Percentiles rank a stretch among this genome's conserved stretches.
Evolutionary conservation across 2,329 filamentous ascomycete species (phyloP).

Genomic region (Blastomyces percursus): DNA sequence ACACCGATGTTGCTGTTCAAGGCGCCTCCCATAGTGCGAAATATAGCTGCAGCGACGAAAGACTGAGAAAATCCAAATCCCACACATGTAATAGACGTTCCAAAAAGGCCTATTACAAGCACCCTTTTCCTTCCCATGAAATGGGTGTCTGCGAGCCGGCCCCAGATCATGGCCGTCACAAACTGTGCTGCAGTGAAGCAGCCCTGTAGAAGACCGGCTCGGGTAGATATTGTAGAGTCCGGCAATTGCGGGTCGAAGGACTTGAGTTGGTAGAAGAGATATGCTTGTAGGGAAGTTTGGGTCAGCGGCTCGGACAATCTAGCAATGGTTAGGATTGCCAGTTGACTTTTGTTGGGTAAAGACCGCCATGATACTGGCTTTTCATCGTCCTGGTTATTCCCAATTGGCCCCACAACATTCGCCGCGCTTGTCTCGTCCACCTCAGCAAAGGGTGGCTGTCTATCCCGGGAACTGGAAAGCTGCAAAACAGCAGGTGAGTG

Average conservation of each 20-base stretch:
- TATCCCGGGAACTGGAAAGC: background rate
- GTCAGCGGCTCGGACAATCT: slow-evolving; percentile 73
- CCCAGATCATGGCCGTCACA: slow-evolving; percentile 73
- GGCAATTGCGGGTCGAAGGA: slow-evolving; percentile 55
- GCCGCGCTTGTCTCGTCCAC: slow-evolving; percentile 16
- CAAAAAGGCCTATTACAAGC: slow-evolving; percentile 62
- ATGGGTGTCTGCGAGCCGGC: slow-evolving; percentile 55
- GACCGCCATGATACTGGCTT: slow-evolving; percentile 56
- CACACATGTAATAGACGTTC: slow-evolving; percentile 54
- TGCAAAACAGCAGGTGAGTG: background rate
- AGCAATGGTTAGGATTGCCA: slow-evolving; percentile 65
- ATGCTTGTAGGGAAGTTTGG: slow-evolving; percentile 65
- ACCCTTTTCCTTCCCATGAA: slow-evolving; percentile 64
- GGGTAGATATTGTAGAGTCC: slow-evolving; percentile 57
- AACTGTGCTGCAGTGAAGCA: slow-evolving; percentile 76
- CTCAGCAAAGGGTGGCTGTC: slow-evolving; percentile 18
- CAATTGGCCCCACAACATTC: slow-evolving; percentile 7
- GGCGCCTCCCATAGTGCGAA: slow-evolving; percentile 54
- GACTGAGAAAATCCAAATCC: slow-evolving; percentile 59
- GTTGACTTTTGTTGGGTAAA: slow-evolving; percentile 64
- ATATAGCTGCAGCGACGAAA: slow-evolving; percentile 53
- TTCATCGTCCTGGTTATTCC: slow-evolving; percentile 17
- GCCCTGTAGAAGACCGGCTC: slow-evolving; percentile 66
- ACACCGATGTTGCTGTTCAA: slow-evolving; percentile 65
- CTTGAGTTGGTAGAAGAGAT: slow-evolving; percentile 81